Evolutionary conservation across 805 yeast species (phyloP).

Genomic region (Kazachstania taianensis): DNA sequence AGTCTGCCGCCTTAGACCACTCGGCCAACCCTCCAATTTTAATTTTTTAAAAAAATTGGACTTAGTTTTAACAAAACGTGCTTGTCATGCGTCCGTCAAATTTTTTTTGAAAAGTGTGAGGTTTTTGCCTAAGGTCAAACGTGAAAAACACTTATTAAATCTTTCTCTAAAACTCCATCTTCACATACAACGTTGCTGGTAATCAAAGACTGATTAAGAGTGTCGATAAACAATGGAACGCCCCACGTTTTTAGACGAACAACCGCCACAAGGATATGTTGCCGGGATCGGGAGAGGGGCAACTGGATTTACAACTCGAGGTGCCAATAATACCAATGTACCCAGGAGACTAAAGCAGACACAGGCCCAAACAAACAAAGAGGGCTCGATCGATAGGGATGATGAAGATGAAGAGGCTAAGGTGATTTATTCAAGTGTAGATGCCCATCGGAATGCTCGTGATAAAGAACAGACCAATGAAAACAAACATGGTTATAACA

Average conservation of each 20-base stretch:
- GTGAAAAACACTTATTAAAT: no score
- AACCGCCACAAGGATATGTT: conserved; percentile 81
- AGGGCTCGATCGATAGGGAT: conserved; percentile 17
- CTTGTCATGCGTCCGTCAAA: no score
- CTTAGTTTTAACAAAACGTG: no score
- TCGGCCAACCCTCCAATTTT: no score
- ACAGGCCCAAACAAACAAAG: conserved; percentile 15
- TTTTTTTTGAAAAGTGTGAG: no score
- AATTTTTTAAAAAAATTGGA: no score
- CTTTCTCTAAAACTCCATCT: no score
- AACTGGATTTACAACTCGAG: conserved; percentile 79
- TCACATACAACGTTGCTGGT: not conserved
- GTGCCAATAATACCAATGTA: conserved; percentile 36
- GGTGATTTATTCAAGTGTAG: conserved; percentile 55
- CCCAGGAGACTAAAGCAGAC: conserved; percentile 21
- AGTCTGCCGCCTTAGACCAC: no score
- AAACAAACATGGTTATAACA: not conserved
- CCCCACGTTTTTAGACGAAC: conserved; percentile 64
- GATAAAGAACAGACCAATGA: conserved; percentile 6
- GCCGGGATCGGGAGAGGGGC: conserved; percentile 96
- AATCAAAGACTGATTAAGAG: not conserved
- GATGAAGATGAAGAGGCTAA: conserved; percentile 71
- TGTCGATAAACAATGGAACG: conserved; percentile 31
- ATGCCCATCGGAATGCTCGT: conserved; percentile 36
- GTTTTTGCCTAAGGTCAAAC: not conserved